phyloP scores from a whole-genome alignment of 2,329 filamentous ascomycete species.

The Leptographium wingfieldii region DNA sequence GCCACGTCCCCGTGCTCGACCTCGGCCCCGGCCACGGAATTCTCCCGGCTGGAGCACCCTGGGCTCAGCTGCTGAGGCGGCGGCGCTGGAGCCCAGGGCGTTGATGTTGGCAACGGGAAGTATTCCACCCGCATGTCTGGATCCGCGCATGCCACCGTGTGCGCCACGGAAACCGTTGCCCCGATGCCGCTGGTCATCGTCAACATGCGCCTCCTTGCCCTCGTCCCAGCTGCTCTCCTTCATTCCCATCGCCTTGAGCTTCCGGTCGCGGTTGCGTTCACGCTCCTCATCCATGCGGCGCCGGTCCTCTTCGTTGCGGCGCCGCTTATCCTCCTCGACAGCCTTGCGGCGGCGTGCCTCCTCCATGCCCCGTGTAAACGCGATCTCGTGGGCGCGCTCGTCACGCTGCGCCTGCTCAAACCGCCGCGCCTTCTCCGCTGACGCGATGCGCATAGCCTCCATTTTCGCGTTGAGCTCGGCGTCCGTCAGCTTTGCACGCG shows the following conservation, averaged over 20 bases:
- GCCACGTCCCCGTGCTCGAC: slow-evolving; percentile 15
- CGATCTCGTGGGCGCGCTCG: slow-evolving; percentile 40
- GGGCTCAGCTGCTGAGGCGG: background rate
- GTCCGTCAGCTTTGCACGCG: slow-evolving; percentile 47
- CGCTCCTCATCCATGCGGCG: slow-evolving; percentile 45
- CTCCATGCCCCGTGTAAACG: slow-evolving; percentile 42
- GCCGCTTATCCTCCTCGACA: slow-evolving; percentile 38
- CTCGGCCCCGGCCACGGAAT: slow-evolving; percentile 20
- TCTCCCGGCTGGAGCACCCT: slow-evolving; percentile 20
- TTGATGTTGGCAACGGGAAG: background rate
- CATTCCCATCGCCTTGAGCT: slow-evolving; percentile 43
- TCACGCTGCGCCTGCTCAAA: slow-evolving; percentile 47
- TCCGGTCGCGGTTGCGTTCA: slow-evolving; percentile 46
- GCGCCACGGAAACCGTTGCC: slow-evolving; percentile 3
- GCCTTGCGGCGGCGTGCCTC: slow-evolving; percentile 38
- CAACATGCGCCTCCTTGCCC: slow-evolving; percentile 35
- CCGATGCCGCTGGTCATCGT: slow-evolving; percentile 23
- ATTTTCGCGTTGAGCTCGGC: slow-evolving; percentile 46
- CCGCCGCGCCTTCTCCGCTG: slow-evolving; percentile 44
- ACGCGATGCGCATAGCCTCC: slow-evolving; percentile 46
- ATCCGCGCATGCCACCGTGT: slow-evolving; percentile 9
- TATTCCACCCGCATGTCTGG: slow-evolving; percentile 7
- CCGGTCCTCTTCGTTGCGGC: slow-evolving; percentile 38
- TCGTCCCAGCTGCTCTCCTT: slow-evolving; percentile 47
- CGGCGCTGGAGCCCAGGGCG: background rate